Conservation (phyloP, 1,139 yeast genomes). For the Blastobotrys capitulatus region DNA sequence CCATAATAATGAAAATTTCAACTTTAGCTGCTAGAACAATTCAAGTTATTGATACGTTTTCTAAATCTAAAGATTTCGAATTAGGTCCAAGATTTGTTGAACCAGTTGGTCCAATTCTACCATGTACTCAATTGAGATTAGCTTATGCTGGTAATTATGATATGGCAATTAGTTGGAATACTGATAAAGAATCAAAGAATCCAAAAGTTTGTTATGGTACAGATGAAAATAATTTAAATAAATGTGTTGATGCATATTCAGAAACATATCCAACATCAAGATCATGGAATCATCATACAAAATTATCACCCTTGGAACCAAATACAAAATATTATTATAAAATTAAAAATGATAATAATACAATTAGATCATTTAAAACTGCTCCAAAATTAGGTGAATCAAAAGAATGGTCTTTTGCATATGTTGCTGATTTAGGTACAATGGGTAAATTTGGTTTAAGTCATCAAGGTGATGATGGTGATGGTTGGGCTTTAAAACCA, state of each 20-base stretch:
- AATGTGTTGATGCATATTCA: constrained; percentile 22
- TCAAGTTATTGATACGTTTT: no score
- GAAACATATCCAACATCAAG: constrained; percentile 25
- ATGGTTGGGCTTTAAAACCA: constrained; percentile 17
- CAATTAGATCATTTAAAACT: constrained; percentile 18
- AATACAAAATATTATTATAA: constrained; percentile 29
- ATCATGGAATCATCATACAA: constrained; percentile 30
- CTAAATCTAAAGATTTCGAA: no score
- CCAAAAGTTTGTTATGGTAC: constrained; percentile 29
- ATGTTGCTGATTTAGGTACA: constrained; percentile 27
- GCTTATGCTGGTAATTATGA: constrained; percentile 16
- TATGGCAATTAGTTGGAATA: constrained; percentile 21
- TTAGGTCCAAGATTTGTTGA: constrained; percentile 11
- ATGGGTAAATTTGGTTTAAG: constrained; percentile 25
- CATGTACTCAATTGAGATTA: constrained; percentile 15
- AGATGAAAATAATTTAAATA: constrained; percentile 22
- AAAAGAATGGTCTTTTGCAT: constrained; percentile 23
- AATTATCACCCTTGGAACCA: constrained; percentile 24
- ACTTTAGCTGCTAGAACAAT: no score
- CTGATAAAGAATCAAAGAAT: constrained; percentile 18
- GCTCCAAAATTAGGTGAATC: constrained; percentile 14
- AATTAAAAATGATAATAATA: constrained; percentile 16
- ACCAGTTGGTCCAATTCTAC: not conserved
- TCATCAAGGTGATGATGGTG: constrained; percentile 15
- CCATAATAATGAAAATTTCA: no score